Conservation (phyloP, 108 stramenopile genomes). For the Stephanodiscus triporus region DNA sequence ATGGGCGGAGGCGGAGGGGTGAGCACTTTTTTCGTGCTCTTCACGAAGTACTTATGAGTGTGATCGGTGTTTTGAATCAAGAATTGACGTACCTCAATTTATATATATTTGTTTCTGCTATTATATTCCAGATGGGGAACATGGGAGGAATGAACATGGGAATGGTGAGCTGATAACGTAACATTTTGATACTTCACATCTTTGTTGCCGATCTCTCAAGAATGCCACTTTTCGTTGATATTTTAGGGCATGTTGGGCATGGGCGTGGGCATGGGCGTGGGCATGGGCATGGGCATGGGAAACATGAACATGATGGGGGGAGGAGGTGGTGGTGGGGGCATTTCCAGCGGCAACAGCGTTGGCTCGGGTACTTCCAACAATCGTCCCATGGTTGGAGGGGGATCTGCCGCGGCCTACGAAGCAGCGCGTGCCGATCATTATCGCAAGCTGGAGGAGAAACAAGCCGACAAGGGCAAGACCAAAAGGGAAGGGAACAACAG, state of each 20-base stretch:
- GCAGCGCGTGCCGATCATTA: slow-evolving; percentile 83
- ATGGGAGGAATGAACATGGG: slow-evolving; percentile 29
- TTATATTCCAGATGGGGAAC: slow-evolving; percentile 3
- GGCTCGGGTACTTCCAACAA: slow-evolving; percentile 30
- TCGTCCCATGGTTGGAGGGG: slow-evolving; percentile 78
- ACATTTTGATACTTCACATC: too few relatives aligned
- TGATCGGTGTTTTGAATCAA: neutral
- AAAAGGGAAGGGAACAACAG: slow-evolving; percentile 11
- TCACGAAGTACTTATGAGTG: neutral
- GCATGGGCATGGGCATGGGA: slow-evolving; percentile 20
- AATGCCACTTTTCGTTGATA: neutral
- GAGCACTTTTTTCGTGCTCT: neutral
- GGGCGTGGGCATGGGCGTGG: slow-evolving; percentile 24
- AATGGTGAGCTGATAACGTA: neutral
- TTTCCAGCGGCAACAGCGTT: slow-evolving; percentile 9
- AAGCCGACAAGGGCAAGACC: slow-evolving; percentile 3
- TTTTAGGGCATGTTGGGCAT: slow-evolving; percentile 22
- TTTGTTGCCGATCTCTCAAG: neutral
- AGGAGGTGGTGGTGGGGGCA: slow-evolving; percentile 12
- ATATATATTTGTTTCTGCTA: neutral
- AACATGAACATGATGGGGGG: slow-evolving; percentile 20
- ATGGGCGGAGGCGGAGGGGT: slow-evolving; percentile 10
- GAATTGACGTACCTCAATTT: neutral
- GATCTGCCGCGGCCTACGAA: slow-evolving; percentile 84
- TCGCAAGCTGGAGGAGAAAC: slow-evolving; percentile 34